Conservation (phyloP, 225 moss, liverwort and hornwort genomes). For the Bryum argenteum region DNA sequence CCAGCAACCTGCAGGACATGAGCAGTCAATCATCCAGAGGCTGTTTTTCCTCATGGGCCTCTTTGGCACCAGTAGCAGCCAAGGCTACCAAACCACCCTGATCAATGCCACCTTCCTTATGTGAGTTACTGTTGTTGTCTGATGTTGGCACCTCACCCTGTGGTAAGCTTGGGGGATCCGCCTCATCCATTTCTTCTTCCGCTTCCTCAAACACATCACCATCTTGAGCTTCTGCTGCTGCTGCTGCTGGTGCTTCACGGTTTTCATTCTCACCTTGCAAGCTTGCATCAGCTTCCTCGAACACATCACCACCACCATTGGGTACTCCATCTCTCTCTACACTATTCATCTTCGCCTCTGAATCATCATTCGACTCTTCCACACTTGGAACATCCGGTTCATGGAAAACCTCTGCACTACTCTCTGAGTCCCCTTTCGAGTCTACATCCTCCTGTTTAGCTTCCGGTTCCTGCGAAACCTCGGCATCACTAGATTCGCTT, state of each 20-base stretch:
- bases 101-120: constrained; percentile 38
- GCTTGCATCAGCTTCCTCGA: constrained; percentile 44
- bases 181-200: constrained; percentile 39
- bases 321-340: constrained; percentile 15
- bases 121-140: constrained; percentile 26
- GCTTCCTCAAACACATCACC: constrained; percentile 50
- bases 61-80: constrained; percentile 38
- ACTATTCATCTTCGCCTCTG: neutral
- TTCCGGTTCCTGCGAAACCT: neutral
- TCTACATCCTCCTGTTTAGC: neutral
- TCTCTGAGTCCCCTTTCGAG: constrained; percentile 18
- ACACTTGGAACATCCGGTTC: constrained; percentile 4
- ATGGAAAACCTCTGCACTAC: constrained; percentile 22
- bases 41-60: constrained; percentile 22
- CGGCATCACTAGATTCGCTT: constrained; percentile 6
- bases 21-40: constrained; percentile 30
- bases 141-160: constrained; percentile 42
- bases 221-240: constrained; percentile 28
- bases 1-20: constrained; percentile 44
- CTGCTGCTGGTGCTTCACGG: neutral
- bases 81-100: constrained; percentile 47
- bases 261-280: constrained; percentile 34
- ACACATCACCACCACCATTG: constrained; percentile 32
- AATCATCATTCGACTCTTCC: no score
- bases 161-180: constrained; percentile 28